Evolutionary conservation across 331 rosid species (phyloP), one percentile per base, ranked within the genome.

Genomic region (Stylosanthes scabra): DNA sequence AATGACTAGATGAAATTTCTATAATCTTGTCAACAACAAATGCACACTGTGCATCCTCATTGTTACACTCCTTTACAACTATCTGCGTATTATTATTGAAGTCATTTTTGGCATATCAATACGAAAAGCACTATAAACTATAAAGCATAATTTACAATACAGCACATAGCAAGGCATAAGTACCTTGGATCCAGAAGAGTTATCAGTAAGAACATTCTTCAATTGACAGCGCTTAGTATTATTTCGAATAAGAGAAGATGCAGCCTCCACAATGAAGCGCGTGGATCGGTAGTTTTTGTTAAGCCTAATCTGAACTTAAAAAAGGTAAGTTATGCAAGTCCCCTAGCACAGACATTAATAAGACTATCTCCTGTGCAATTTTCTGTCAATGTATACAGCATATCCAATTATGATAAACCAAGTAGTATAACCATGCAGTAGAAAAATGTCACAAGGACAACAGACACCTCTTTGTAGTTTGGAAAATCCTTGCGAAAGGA

Each of bases 251-350:
- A 94, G 87, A 83, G 81, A 86, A 80, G 90, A 88, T 79, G 99
- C 99, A 79, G 97, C 99, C 74, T 94, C 97, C 64, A 94, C 87
- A 74, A 94, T 91, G 79, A 75, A 88, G 57, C 96, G 89, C 34
- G 99, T 91, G 74, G 99, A 94, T 74, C 99, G 86, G 80, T 94
- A 94, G 76, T 91, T 94, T 89, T 88, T 94, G 81, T 89, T 84
- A 66, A 94, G 96, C 80, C 93, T 89, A 76, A 89, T 66, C 99
- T 94, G 85, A 69, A 86, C 54, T 55, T 73, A 57, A 70, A 49
- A 49, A 74, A 75, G 63, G 65, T 56, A 66, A 29, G 59, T 73
- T 67, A 77, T 47, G 65, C 70, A 52, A 63, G 51, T 55, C 67
- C 29, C 40, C 64, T 13, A 34, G 69, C 8, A 69, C 76, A 69